Base-by-base conservation (phyloP, 192 early-diverging fungal species). In the Dissophora globulifera region DNA sequence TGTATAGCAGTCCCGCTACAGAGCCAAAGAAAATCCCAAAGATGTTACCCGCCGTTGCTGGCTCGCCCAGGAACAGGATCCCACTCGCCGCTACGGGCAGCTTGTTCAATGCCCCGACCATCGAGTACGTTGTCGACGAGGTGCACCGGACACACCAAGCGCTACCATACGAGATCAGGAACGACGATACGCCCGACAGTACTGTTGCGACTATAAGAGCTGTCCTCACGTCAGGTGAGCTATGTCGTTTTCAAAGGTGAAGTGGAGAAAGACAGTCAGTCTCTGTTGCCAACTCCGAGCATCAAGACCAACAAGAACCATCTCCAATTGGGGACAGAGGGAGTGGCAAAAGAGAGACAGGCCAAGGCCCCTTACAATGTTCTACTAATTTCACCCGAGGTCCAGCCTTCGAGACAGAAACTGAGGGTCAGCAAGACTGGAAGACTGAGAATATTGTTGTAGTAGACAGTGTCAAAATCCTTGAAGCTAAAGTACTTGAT, bases 41-140 rank as follows among this genome's bases (percentile, higher is more conserved):
- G 22, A 98, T 89, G 60, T 91, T 90, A 31, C 90, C 95, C 43
- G 87, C 72, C 0, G 93, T 94, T 22, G 94, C 86, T 16, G 89
- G 87, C 59, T 96, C 96, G 42, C 90, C 90, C 82, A 99, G 95
- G 84, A 96, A 97, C 13, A 99, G 43, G 85, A 99, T 98, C 31
- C 96, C 95, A 59, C 92, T 92, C 27, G 97, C 82, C 4, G 96
- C 93, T 59, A 99, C 94, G 13, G 97, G 97, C 30, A 99, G 82
- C 76, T 99, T 99, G 82, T 99, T 99, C 40, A 99, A 89, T 12
- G 97, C 95, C 8, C 97, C 97, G 27, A 95, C 95, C 97, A 99
- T 99, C 17, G 88, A 90, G 75, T 93, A 94, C 0, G 93, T 94
- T 25, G 93, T 94, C 19, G 90, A 91, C 4, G 85, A 88, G 12